Evolutionary conservation across 257 asterid species (phyloP).

Genomic region (Solanum infundibuliforme): DNA sequence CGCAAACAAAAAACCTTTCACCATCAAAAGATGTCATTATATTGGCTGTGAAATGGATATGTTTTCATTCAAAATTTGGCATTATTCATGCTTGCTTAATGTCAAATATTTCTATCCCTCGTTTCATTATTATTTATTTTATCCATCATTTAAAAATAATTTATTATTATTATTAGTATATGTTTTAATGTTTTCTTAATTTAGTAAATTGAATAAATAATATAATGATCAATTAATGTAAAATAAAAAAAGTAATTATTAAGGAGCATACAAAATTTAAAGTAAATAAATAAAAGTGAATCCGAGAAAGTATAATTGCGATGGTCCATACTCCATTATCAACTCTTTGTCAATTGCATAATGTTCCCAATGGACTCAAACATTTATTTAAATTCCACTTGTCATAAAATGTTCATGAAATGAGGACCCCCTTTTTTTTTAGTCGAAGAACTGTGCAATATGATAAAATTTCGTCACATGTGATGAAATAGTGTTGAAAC

Average conservation of each 20-base stretch:
- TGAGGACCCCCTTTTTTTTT: not conserved
- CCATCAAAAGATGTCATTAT: not conserved
- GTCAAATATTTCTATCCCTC: not conserved
- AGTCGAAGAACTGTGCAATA: not conserved
- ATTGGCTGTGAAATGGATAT: not conserved
- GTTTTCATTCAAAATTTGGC: not conserved
- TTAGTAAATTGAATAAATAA: no score
- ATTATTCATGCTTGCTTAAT: not conserved
- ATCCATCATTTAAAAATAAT: not conserved
- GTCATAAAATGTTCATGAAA: not conserved
- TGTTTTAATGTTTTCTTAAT: no score
- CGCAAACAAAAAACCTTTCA: not conserved
- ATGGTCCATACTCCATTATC: not conserved
- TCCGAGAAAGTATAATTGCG: not conserved
- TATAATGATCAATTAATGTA: no score
- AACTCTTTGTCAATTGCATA: not conserved
- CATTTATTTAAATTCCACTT: not conserved
- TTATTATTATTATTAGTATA: no score
- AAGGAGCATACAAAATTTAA: no score
- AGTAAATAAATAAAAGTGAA: no score
- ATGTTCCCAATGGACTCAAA: not conserved
- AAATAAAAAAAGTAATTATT: fast-evolving
- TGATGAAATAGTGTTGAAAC: not conserved
- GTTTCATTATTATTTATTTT: not conserved
- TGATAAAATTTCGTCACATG: not conserved